Percentiles rank a stretch among this genome's conserved stretches.
Evolutionary conservation across 1,284 basidiomycete species (phyloP).

Genomic region (Rhodotorula sp.): DNA sequence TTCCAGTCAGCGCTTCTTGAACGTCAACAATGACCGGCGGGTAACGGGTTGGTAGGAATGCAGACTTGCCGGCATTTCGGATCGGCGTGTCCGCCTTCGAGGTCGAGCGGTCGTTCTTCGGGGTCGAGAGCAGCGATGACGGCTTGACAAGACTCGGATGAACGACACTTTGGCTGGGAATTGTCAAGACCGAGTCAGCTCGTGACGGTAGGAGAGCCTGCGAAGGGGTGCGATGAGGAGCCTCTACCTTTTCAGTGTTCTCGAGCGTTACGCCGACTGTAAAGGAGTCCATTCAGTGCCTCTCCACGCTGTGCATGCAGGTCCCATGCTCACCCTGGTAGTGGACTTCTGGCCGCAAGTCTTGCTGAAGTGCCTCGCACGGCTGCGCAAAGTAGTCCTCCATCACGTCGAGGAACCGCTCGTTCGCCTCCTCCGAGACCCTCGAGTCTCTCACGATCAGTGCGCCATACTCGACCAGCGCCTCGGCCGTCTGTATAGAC

Average conservation of each 20-base stretch:
- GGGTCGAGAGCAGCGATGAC: conserved; percentile 70
- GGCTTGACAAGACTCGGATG: conserved; percentile 66
- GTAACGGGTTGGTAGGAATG: conserved; percentile 1
- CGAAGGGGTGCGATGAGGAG: too few relatives aligned
- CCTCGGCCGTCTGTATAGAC: conserved; percentile 64
- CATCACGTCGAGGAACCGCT: conserved; percentile 70
- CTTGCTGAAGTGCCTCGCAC: conserved; percentile 60
- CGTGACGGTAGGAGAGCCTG: too few relatives aligned
- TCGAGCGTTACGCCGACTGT: conserved; percentile 60
- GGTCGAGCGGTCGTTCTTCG: conserved; percentile 73
- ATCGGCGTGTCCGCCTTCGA: conserved; percentile 66
- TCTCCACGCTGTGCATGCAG: too few relatives aligned
- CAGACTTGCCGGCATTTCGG: conserved; percentile 69
- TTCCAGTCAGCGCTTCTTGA: neutral
- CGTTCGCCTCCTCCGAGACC: conserved; percentile 76
- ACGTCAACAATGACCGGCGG: neutral
- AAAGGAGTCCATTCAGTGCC: neutral
- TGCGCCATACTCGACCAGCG: conserved; percentile 74
- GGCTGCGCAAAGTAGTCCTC: conserved; percentile 82
- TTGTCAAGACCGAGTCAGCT: conserved; percentile 45
- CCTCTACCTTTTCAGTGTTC: conserved; percentile 71
- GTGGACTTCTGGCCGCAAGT: conserved; percentile 72
- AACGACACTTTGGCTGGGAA: conserved; percentile 47
- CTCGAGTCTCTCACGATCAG: conserved; percentile 76
- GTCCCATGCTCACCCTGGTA: conserved; percentile 50